These are phyloP conservation scores for Ambrosia artemisiifolia DNA, from an alignment of 129 eudicot species.

Conservation along the genomic window DNA sequence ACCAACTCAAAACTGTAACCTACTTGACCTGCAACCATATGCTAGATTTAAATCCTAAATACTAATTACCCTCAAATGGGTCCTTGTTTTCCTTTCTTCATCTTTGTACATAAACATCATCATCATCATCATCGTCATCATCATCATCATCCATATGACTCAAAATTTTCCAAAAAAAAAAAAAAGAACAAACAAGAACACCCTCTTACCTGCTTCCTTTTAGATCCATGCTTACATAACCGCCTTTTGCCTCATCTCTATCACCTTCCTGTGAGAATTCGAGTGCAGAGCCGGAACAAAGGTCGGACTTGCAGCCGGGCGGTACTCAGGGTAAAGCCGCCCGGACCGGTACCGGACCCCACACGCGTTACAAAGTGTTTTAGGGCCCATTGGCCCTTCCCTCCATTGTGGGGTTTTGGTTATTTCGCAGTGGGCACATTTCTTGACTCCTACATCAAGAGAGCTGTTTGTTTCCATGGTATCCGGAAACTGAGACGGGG, in stretches of 20 bases:
- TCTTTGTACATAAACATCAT: constrained; percentile 31
- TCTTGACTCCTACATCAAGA: constrained; percentile 29
- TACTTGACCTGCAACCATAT: constrained; percentile 26
- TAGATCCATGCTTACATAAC: constrained; percentile 12
- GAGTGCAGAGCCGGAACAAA: constrained; percentile 72
- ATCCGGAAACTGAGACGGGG: constrained; percentile 15
- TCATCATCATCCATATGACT: constrained; percentile 17
- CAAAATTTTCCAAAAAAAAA: constrained; percentile 28
- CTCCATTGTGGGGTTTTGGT: constrained; percentile 89
- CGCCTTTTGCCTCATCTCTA: constrained; percentile 62
- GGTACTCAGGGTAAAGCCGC: constrained; percentile 77
- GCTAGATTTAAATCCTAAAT: constrained; percentile 35
- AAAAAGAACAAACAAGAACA: constrained; percentile 16
- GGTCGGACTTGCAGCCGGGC: constrained; percentile 84
- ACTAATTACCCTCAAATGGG: constrained; percentile 30
- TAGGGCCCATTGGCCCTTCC: constrained; percentile 81
- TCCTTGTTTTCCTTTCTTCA: constrained; percentile 8
- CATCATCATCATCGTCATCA: constrained; percentile 15
- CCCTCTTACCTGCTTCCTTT: constrained; percentile 27
- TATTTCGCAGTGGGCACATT: constrained; percentile 72
- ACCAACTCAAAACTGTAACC: constrained; percentile 34
- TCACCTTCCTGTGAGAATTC: constrained; percentile 69
- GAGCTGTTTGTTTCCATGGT: constrained; percentile 15
- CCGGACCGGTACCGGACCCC: constrained; percentile 81
- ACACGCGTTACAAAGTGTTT: constrained; percentile 84